These are phyloP conservation scores for Solanum corneliomulleri DNA, from an alignment of 257 asterid genomes.

Conservation along the genomic window DNA sequence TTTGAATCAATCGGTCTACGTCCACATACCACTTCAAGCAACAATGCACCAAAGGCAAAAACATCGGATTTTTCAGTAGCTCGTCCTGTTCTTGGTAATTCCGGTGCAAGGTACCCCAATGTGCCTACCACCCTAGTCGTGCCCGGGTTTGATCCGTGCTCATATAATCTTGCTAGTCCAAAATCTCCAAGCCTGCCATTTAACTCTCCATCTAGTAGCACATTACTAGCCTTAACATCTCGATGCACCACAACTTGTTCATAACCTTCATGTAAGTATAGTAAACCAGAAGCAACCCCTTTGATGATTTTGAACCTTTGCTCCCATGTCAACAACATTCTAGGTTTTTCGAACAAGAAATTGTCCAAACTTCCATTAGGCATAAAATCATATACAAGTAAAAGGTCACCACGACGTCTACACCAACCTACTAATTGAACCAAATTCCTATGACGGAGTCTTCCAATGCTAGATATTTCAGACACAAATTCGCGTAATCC, in stretches of 20 bases:
- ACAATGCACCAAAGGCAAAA: slow-evolving; percentile 42
- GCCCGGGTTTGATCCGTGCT: slow-evolving; percentile 45
- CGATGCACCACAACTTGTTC: slow-evolving; percentile 55
- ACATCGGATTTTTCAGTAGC: slow-evolving; percentile 49
- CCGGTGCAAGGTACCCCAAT: slow-evolving; percentile 62
- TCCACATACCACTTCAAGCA: slow-evolving; percentile 31
- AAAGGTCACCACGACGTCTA: slow-evolving; percentile 43
- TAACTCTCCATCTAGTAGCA: slow-evolving; percentile 44
- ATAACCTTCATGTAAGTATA: slow-evolving; percentile 62
- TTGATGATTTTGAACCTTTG: slow-evolving; percentile 52
- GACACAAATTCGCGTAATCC: slow-evolving; percentile 61
- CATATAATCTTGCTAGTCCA: slow-evolving; percentile 49
- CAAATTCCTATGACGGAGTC: slow-evolving; percentile 54
- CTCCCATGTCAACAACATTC: slow-evolving; percentile 31
- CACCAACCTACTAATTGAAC: slow-evolving; percentile 76
- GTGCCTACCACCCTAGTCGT: slow-evolving; percentile 65
- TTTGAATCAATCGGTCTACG: slow-evolving; percentile 13
- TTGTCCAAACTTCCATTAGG: slow-evolving; percentile 68
- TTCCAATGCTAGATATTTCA: slow-evolving; percentile 56
- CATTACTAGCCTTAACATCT: slow-evolving; percentile 64
- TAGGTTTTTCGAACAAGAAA: slow-evolving; percentile 33
- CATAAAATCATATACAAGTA: slow-evolving; percentile 66
- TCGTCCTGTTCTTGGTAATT: slow-evolving; percentile 40
- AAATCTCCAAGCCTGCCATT: slow-evolving; percentile 47
- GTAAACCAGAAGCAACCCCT: slow-evolving; percentile 56